These are phyloP conservation scores for Fusarium tricinctum DNA, from an alignment of 2,329 filamentous ascomycete genomes.

Conservation along the genomic window DNA sequence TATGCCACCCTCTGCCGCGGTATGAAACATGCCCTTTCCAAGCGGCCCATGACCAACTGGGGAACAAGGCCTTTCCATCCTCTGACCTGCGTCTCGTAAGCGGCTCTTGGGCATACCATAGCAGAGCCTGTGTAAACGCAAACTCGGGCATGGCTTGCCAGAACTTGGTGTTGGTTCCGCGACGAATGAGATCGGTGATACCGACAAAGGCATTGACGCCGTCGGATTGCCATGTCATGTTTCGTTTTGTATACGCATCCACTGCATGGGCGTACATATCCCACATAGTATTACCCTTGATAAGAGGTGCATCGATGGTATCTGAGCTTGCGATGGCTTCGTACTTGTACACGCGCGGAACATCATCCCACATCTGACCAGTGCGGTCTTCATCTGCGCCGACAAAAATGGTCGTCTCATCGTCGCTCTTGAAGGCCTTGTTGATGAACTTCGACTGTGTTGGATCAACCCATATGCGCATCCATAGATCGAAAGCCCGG, in stretches of 20 bases:
- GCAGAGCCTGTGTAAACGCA: conserved; percentile 2
- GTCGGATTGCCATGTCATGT: conserved; percentile 30
- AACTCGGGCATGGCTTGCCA: conserved; percentile 32
- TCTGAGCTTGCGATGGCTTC: conserved; percentile 10
- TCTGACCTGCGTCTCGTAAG: conserved; percentile 6
- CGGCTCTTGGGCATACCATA: conserved; percentile 22
- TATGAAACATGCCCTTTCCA: conserved; percentile 28
- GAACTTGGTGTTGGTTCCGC: conserved; percentile 28
- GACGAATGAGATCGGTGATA: conserved; percentile 24
- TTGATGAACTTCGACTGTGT: conserved; percentile 12
- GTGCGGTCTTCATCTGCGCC: conserved; percentile 15
- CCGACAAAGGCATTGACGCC: conserved; percentile 32
- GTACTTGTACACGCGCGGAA: conserved; percentile 13
- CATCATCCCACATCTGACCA: not conserved
- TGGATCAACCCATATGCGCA: conserved; percentile 19
- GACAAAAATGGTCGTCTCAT: conserved; percentile 11
- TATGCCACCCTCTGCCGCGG: conserved; percentile 21
- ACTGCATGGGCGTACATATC: conserved; percentile 24
- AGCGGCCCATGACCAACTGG: conserved; percentile 31
- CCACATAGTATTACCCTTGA: conserved; percentile 14
- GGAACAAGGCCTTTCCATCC: conserved; percentile 14
- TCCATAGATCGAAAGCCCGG: conserved; percentile 11
- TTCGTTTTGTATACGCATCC: conserved; percentile 22
- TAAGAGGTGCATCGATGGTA: conserved; percentile 11
- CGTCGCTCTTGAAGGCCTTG: conserved; percentile 21